These are phyloP conservation scores for Piper betle DNA, from an alignment of 164 flowering plant species.

Conservation along the genomic window DNA sequence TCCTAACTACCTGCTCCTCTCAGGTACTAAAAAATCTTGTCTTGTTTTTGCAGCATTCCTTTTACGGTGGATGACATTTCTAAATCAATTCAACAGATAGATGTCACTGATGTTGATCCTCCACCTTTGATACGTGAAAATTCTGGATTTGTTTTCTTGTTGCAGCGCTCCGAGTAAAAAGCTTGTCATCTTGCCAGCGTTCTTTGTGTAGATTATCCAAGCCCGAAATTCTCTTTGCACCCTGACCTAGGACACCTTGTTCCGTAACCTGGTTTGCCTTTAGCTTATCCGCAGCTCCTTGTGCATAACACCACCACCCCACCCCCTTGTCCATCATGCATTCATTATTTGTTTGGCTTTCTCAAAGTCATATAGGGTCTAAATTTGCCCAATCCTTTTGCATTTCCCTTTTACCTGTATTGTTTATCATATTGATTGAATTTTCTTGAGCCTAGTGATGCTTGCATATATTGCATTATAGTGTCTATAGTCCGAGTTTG, in stretches of 20 bases:
- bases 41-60: slow-evolving; percentile 61
- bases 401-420: not conserved
- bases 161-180: slow-evolving; percentile 54
- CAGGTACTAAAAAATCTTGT: not conserved
- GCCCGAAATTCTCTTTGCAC: not conserved
- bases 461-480: not conserved
- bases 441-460: not conserved
- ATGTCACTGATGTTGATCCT: slow-evolving; percentile 69
- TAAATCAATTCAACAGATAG: slow-evolving; percentile 68
- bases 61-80: slow-evolving; percentile 93
- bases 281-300: not conserved
- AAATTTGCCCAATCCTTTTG: not conserved
- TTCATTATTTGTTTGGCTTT: not conserved
- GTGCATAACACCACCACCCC: not conserved
- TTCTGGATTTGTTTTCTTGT: slow-evolving; percentile 79
- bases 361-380: not conserved
- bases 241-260: not conserved
- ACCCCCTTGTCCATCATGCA: not conserved
- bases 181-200: not conserved
- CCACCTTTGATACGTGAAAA: slow-evolving; percentile 83
- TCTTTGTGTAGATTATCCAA: not conserved
- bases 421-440: not conserved
- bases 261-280: not conserved
- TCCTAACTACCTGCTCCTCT: no score
- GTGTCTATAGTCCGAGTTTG: not conserved